Conservation (phyloP, 2,329 filamentous ascomycete species). For the Apiospora pterosperma region DNA sequence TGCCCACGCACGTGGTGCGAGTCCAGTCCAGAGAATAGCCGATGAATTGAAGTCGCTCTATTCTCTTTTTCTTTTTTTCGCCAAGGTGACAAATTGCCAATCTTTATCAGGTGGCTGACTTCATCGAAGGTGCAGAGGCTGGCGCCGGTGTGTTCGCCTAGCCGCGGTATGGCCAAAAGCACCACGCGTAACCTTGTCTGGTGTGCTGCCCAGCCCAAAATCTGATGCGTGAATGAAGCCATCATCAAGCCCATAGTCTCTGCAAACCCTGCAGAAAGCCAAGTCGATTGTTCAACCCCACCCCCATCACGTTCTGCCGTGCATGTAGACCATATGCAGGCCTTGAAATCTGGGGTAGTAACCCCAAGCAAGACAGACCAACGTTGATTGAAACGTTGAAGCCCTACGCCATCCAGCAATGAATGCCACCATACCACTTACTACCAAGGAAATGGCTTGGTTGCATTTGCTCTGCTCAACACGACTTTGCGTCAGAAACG, state of each 20-base stretch:
- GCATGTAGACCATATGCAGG: background rate
- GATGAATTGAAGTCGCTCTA: background rate
- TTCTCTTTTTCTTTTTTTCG: background rate
- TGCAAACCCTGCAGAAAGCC: background rate
- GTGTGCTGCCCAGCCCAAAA: background rate
- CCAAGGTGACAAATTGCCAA: background rate
- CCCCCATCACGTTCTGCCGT: background rate
- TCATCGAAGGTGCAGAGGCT: background rate
- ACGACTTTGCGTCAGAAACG: background rate
- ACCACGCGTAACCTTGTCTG: background rate
- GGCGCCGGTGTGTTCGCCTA: background rate
- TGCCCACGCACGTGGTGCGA: background rate
- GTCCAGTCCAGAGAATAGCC: background rate
- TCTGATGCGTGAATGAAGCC: background rate
- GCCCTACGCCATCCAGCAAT: background rate
- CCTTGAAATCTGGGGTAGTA: background rate
- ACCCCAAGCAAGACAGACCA: background rate
- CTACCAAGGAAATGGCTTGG: background rate
- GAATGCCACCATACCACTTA: background rate
- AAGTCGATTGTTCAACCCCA: background rate
- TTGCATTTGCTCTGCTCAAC: background rate
- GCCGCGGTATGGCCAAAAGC: background rate
- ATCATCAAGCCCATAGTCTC: background rate
- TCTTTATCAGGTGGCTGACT: background rate
- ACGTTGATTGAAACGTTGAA: background rate